Percentiles rank a stretch among this genome's conserved stretches.
Conservation (phyloP, 345 rosid species). For the Sonneratia alba region DNA sequence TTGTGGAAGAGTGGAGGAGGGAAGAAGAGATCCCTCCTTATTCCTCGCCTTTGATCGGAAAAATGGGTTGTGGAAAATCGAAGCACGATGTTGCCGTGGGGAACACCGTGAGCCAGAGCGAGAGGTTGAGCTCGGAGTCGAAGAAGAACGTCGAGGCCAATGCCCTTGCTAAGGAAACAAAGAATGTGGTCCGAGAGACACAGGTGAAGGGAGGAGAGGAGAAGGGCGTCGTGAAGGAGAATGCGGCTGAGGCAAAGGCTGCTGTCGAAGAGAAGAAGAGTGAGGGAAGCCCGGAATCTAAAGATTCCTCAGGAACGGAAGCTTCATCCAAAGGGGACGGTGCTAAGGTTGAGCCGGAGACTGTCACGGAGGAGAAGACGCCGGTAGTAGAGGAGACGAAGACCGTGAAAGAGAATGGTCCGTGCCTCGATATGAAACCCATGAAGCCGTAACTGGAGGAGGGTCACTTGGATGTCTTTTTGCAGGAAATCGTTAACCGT, state of each 20-base stretch:
- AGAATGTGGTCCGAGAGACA: slow-evolving; percentile 5
- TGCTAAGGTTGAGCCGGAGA: background rate
- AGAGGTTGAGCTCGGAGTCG: slow-evolving; percentile 19
- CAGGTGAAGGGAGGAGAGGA: slow-evolving; percentile 1
- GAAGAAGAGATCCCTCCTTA: background rate
- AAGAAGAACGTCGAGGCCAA: slow-evolving; percentile 6
- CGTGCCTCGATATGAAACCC: background rate
- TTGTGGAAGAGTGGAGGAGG: background rate
- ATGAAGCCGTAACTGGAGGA: background rate
- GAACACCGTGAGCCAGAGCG: slow-evolving; percentile 40
- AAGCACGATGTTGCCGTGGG: slow-evolving; percentile 59
- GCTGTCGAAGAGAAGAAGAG: background rate
- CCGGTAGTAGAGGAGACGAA: slow-evolving; percentile 4
- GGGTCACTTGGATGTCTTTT: background rate
- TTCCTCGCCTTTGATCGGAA: background rate
- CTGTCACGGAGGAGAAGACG: slow-evolving; percentile 8
- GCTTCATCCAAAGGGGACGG: background rate
- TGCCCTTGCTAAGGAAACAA: slow-evolving; percentile 1
- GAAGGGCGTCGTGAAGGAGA: background rate
- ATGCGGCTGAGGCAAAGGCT: slow-evolving; percentile 1
- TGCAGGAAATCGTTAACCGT: background rate
- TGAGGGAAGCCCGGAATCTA: background rate
- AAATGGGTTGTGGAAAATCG: slow-evolving; percentile 83
- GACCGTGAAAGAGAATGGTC: slow-evolving; percentile 3
- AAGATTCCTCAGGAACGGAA: background rate